Conservation (phyloP, 2,329 filamentous ascomycete species). For the Colletotrichum theobromicola region DNA sequence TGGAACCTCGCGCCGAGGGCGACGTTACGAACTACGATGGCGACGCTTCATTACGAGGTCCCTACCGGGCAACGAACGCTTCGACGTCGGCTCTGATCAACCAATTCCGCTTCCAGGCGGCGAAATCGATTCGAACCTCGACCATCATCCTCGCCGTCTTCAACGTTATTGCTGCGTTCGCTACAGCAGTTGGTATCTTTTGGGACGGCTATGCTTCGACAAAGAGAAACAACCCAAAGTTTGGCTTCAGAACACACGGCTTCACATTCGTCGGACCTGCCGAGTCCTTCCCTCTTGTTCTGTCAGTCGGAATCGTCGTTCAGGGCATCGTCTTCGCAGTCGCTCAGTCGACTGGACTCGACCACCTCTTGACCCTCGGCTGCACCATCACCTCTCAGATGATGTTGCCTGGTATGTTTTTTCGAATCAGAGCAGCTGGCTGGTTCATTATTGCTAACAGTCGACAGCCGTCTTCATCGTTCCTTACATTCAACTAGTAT, state of each 20-base stretch:
- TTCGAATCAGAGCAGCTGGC: background rate
- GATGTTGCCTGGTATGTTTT: conserved; percentile 61
- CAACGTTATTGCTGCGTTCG: conserved; percentile 63
- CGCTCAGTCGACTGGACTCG: conserved; percentile 60
- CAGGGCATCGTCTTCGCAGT: conserved; percentile 64
- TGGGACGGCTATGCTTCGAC: conserved; percentile 57
- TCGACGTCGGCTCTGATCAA: conserved; percentile 54
- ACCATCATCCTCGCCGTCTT: conserved; percentile 66
- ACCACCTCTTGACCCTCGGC: conserved; percentile 53
- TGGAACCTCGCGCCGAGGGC: conserved; percentile 28
- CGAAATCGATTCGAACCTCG: conserved; percentile 64
- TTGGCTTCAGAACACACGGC: conserved; percentile 44
- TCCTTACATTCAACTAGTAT: conserved; percentile 69
- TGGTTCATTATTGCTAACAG: conserved; percentile 26
- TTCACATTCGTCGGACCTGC: conserved; percentile 50
- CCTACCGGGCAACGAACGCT: conserved; percentile 31
- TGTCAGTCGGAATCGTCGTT: conserved; percentile 61
- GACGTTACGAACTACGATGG: conserved; percentile 20
- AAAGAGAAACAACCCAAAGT: conserved; percentile 44
- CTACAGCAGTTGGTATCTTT: conserved; percentile 60
- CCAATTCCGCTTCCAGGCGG: conserved; percentile 55
- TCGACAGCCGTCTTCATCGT: conserved; percentile 67
- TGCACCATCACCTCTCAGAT: conserved; percentile 61
- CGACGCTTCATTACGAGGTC: conserved; percentile 29
- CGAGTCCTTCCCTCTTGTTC: conserved; percentile 59